phyloP scores from a whole-genome alignment of 78 protist species.

The slime mould (Dictyostelium discoideum) region DNA sequence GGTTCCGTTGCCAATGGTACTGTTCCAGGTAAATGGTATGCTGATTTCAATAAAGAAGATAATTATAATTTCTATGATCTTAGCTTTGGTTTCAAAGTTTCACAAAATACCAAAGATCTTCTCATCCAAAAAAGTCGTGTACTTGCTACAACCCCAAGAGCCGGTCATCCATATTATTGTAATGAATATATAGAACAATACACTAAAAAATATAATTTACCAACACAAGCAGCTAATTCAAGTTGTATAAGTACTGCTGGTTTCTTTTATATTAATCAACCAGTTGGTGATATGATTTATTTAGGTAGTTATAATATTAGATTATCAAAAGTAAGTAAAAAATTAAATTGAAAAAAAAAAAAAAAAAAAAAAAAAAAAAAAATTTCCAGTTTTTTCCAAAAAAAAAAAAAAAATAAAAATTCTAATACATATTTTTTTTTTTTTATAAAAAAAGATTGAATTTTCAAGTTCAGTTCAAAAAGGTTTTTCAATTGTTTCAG shows the following conservation, averaged over 20 bases:
- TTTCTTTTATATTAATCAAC: slow-evolving; percentile 5
- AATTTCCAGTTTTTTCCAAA: too few species aligned
- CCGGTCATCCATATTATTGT: slow-evolving; percentile 32
- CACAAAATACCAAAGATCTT: not conserved
- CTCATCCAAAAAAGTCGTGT: not conserved
- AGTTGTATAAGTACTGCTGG: not conserved
- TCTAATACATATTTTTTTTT: too few species aligned
- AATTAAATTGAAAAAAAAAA: too few species aligned
- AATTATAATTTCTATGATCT: not conserved
- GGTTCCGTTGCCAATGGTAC: not conserved
- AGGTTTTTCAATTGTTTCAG: slow-evolving; percentile 21
- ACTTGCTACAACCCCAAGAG: not conserved
- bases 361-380: not conserved
- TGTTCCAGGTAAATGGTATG: not conserved
- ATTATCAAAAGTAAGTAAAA: not conserved
- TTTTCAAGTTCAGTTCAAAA: not conserved
- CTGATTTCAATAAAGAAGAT: not conserved
- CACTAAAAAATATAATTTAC: not conserved
- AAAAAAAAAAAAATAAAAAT: not conserved
- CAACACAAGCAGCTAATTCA: not conserved
- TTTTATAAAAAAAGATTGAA: too few species aligned
- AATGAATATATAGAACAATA: not conserved
- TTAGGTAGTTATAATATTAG: slow-evolving; percentile 24
- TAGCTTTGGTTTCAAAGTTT: not conserved
- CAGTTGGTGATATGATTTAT: slow-evolving; percentile 32